phyloP scores from a whole-genome alignment of 345 rosid genomes.

The Arabis alpina region DNA sequence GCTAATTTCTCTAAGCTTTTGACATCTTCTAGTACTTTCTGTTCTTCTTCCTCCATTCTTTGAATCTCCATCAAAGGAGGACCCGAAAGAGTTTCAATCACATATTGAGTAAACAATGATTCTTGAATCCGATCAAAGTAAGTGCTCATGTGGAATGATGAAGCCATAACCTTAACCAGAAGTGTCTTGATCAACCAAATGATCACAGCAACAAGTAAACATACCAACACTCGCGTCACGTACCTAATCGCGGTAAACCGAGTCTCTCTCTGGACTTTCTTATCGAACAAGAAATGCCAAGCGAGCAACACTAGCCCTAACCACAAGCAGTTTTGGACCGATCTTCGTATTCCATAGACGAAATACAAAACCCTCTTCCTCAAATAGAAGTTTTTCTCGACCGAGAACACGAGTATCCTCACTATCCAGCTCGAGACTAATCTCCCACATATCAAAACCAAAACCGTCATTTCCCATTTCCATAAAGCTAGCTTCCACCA shows the following conservation, averaged over 20 bases:
- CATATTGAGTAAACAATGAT: constrained; percentile 63
- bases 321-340: constrained; percentile 71
- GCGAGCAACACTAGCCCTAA: constrained; percentile 66
- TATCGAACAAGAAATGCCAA: constrained; percentile 68
- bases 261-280: constrained; percentile 52
- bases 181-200: constrained; percentile 72
- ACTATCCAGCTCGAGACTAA: constrained; percentile 74
- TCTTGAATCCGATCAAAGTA: constrained; percentile 79
- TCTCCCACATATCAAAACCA: constrained; percentile 73
- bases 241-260: constrained; percentile 40
- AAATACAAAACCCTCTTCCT: constrained; percentile 72
- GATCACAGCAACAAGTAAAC: constrained; percentile 56
- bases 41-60: constrained; percentile 54
- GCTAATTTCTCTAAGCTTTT: constrained; percentile 50
- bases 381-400: constrained; percentile 64
- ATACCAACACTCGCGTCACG: constrained; percentile 56
- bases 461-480: constrained; percentile 74
- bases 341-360: constrained; percentile 66
- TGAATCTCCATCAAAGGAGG: constrained; percentile 61
- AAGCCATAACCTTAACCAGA: constrained; percentile 67
- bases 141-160: constrained; percentile 71
- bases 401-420: constrained; percentile 57
- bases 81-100: constrained; percentile 66
- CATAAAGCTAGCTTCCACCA: constrained; percentile 56
- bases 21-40: constrained; percentile 46